phyloP scores from a whole-genome alignment of 2,329 filamentous ascomycete genomes.

The Neonectria faginata region DNA sequence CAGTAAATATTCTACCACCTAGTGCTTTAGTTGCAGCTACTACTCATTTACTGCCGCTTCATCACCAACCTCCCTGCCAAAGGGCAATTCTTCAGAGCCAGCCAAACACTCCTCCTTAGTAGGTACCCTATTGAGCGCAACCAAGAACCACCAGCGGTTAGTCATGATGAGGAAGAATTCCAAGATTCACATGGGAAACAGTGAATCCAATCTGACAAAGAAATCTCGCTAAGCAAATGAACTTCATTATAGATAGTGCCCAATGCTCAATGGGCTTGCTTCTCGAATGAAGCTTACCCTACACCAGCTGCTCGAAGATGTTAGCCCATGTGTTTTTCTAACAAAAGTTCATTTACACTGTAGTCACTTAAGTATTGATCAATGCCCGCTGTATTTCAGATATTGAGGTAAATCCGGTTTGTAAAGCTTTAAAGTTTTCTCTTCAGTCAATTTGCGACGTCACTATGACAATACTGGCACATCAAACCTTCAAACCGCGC shows the following conservation, averaged over 20 bases:
- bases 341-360: background rate
- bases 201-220: background rate
- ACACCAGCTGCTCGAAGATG: background rate
- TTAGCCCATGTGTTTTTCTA: too few species aligned
- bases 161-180: background rate
- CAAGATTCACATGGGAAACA: too few species aligned
- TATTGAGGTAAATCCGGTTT: background rate
- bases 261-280: background rate
- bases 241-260: background rate
- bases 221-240: slow-evolving; percentile 6
- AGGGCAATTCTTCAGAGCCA: background rate
- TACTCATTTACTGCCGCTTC: background rate
- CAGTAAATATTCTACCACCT: background rate
- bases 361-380: too few species aligned
- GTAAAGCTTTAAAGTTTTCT: background rate
- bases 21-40: too few species aligned
- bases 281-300: background rate
- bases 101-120: too few species aligned
- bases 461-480: background rate
- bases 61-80: too few species aligned
- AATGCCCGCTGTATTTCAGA: too few species aligned
- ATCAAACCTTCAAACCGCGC: too few species aligned
- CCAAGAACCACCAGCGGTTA: background rate
- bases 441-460: background rate
- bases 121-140: too few species aligned